Conservation (phyloP, 176 grass and related monocot genomes). For the Eragrostis nindensis region DNA sequence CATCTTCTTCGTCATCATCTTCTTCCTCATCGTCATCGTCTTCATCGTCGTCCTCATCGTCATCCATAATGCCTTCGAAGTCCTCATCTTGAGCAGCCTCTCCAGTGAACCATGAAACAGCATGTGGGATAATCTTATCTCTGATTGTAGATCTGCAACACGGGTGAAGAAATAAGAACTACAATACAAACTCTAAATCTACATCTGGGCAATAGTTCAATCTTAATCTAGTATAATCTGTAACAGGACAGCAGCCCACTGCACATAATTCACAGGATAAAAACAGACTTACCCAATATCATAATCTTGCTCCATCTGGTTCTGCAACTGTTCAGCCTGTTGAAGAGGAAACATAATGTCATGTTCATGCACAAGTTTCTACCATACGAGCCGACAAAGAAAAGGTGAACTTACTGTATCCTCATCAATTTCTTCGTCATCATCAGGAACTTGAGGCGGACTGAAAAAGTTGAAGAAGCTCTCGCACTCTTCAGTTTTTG, state of each 20-base stretch:
- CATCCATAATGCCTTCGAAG: constrained; percentile 63
- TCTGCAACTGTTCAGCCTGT: constrained; percentile 92
- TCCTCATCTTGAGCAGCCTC: constrained; percentile 81
- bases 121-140: constrained; percentile 96
- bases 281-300: constrained; percentile 74
- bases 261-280: not conserved
- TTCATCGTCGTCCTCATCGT: constrained; percentile 55
- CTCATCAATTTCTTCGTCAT: constrained; percentile 94
- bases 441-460: constrained; percentile 94
- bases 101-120: constrained; percentile 90
- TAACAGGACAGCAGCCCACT: not conserved
- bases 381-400: not conserved
- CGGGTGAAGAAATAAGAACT: constrained; percentile 9
- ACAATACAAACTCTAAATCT: not conserved
- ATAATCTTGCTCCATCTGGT: constrained; percentile 97
- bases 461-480: constrained; percentile 99
- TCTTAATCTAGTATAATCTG: not conserved
- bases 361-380: not conserved
- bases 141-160: constrained; percentile 72
- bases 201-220: not conserved
- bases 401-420: constrained; percentile 65
- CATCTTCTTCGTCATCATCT: constrained; percentile 44
- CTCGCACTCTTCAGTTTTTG: constrained; percentile 87
- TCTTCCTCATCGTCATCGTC: constrained; percentile 45
- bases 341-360: constrained; percentile 17